phyloP scores from a whole-genome alignment of 2,329 filamentous ascomycete genomes.

The Aureobasidium sp. region DNA sequence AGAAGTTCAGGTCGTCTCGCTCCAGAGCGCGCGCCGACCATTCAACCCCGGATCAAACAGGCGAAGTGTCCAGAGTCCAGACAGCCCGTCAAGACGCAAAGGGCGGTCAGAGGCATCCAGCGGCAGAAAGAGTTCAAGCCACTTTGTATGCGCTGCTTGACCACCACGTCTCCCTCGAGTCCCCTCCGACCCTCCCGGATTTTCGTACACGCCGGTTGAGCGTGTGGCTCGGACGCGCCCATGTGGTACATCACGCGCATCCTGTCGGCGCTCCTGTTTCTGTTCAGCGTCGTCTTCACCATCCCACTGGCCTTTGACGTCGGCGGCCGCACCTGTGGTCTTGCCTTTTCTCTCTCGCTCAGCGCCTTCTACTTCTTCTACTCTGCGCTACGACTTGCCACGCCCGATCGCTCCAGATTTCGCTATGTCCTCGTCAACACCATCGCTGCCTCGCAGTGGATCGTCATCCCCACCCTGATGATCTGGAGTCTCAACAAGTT shows the following conservation, averaged over 20 bases:
- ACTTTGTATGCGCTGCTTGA: conserved; percentile 2
- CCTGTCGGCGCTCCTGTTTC: conserved; percentile 74
- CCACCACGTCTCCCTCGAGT: not conserved
- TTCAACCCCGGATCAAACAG: not conserved
- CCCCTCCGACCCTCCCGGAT: not conserved
- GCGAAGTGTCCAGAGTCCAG: not conserved
- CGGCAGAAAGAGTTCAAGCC: conserved; percentile 12
- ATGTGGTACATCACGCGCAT: conserved; percentile 76
- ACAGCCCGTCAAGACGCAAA: not conserved
- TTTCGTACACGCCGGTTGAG: conserved; percentile 11
- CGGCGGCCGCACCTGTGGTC: conserved; percentile 84
- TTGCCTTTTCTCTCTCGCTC: conserved; percentile 86
- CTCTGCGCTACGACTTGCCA: conserved; percentile 71
- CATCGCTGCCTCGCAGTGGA: conserved; percentile 73
- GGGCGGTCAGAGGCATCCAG: conserved; percentile 10
- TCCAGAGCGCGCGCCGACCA: not conserved
- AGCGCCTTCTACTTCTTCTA: conserved; percentile 88
- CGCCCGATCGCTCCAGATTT: conserved; percentile 69
- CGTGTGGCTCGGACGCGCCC: conserved; percentile 11
- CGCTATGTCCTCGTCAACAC: conserved; percentile 63
- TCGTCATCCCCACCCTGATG: conserved; percentile 75
- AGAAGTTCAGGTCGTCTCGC: not conserved
- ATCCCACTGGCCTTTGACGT: conserved; percentile 98
- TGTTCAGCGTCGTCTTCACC: conserved; percentile 86
- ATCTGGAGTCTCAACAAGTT: conserved; percentile 97